These are phyloP conservation scores for Paraphaeosphaeria sporulosa DNA, from an alignment of 2,329 filamentous ascomycete species.

Conservation along the genomic window DNA sequence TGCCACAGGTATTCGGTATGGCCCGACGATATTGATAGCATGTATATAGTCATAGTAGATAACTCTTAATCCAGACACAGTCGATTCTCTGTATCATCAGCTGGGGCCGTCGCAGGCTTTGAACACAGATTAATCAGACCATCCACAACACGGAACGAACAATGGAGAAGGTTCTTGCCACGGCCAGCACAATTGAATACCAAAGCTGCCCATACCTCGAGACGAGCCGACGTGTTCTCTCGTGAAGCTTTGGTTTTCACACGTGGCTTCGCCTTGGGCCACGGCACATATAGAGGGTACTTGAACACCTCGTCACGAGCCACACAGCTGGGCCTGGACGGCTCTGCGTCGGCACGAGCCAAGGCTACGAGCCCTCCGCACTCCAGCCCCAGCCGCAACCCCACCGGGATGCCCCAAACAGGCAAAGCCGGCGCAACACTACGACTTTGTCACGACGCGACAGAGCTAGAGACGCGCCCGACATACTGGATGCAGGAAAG, in stretches of 20 bases:
- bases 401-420: slow-evolving; percentile 25
- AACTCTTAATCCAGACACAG: slow-evolving; percentile 7
- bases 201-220: slow-evolving; percentile 6
- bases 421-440: slow-evolving; percentile 31
- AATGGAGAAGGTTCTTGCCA: not conserved
- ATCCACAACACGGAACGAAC: too few species aligned
- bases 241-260: not conserved
- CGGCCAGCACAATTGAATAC: not conserved
- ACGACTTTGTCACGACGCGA: slow-evolving; percentile 10
- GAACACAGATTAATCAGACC: not conserved
- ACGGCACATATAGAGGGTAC: slow-evolving; percentile 2
- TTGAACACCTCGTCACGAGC: slow-evolving; percentile 19
- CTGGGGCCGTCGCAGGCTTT: not conserved
- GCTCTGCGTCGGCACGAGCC: slow-evolving; percentile 14
- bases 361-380: not conserved
- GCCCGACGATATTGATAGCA: slow-evolving; percentile 21
- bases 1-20: slow-evolving; percentile 11
- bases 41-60: slow-evolving; percentile 22
- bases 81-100: not conserved
- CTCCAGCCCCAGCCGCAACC: slow-evolving; percentile 7
- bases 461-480: not conserved
- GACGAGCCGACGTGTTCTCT: not conserved
- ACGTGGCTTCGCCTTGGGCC: slow-evolving; percentile 1
- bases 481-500: slow-evolving; percentile 3
- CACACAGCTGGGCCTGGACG: slow-evolving; percentile 25